Conservation (phyloP, 345 rosid species). For the Carallia brachiata region DNA sequence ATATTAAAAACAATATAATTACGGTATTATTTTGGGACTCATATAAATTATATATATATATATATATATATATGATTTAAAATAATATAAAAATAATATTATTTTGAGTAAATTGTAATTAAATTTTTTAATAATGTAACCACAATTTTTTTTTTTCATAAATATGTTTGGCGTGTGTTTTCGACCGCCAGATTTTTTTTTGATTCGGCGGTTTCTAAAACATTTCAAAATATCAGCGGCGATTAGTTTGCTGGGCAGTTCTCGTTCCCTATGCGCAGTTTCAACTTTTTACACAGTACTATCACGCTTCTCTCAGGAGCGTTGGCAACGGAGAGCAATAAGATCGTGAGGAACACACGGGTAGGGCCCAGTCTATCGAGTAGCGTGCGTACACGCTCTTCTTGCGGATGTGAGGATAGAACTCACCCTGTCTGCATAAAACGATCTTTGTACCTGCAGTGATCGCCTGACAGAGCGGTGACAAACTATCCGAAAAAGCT, state of each 20-base stretch:
- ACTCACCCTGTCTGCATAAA: slow-evolving; percentile 18
- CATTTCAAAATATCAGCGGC: slow-evolving; percentile 11
- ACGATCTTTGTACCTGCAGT: slow-evolving; percentile 35
- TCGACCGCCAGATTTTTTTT: slow-evolving; percentile 5
- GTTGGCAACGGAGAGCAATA: not conserved
- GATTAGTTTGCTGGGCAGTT: slow-evolving; percentile 5
- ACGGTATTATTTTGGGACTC: no score
- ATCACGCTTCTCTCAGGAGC: slow-evolving; percentile 12
- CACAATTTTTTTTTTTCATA: not conserved
- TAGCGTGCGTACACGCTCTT: slow-evolving; percentile 11
- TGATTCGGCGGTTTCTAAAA: not conserved
- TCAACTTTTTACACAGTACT: not conserved
- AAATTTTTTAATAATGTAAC: no score
- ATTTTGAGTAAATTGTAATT: no score
- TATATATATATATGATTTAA: no score
- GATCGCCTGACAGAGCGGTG: slow-evolving; percentile 64
- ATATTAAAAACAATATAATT: no score
- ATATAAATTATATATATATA: no score
- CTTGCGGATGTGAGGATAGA: not conserved
- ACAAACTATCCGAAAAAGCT: slow-evolving; percentile 34
- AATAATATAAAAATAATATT: no score
- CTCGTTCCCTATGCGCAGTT: not conserved
- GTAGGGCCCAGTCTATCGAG: not conserved
- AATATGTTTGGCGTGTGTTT: slow-evolving; percentile 6
- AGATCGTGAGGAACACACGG: not conserved